phyloP scores from a whole-genome alignment of 2,329 filamentous ascomycete genomes.

The Mycogone perniciosa region DNA sequence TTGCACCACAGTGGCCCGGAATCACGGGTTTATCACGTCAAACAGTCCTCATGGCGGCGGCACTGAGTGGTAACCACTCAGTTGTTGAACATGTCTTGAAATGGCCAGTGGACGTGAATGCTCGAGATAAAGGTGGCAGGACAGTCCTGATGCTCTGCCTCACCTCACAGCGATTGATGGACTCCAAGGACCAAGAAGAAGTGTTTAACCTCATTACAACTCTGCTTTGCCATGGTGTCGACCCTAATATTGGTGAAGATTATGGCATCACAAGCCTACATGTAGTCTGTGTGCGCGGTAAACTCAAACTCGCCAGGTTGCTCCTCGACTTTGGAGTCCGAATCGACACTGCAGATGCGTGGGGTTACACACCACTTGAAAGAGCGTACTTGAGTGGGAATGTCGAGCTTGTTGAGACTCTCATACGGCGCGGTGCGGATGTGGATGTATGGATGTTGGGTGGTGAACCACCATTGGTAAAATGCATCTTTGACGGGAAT shows the following conservation, averaged over 20 bases:
- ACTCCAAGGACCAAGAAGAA: neutral
- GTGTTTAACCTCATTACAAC: neutral
- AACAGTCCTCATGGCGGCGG: slow-evolving; percentile 15
- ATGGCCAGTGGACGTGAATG: slow-evolving; percentile 12
- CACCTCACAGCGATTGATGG: slow-evolving; percentile 8
- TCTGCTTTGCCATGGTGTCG: slow-evolving; percentile 5
- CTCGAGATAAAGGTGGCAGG: slow-evolving; percentile 14
- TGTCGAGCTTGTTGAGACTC: slow-evolving; percentile 6
- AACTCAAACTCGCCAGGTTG: slow-evolving; percentile 3
- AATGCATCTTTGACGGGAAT: slow-evolving; percentile 8
- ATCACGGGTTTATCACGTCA: slow-evolving; percentile 2
- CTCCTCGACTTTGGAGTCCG: slow-evolving; percentile 15
- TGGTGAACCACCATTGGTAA: slow-evolving; percentile 9
- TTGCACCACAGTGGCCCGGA: neutral
- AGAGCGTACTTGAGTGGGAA: slow-evolving; percentile 10
- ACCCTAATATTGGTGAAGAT: slow-evolving; percentile 3
- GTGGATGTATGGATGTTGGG: slow-evolving; percentile 9
- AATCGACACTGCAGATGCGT: slow-evolving; percentile 9
- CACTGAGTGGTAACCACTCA: slow-evolving; percentile 7
- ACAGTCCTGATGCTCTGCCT: slow-evolving; percentile 4
- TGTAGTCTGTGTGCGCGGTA: slow-evolving; percentile 6
- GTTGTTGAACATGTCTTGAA: slow-evolving; percentile 15
- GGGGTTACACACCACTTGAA: slow-evolving; percentile 13
- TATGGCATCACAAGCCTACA: slow-evolving; percentile 9
- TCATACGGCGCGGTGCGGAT: slow-evolving; percentile 14